A percentile compares a stretch with the other conserved stretches of the same genome.
Conservation (phyloP, 805 yeast species). For the Candida oleophila region DNA sequence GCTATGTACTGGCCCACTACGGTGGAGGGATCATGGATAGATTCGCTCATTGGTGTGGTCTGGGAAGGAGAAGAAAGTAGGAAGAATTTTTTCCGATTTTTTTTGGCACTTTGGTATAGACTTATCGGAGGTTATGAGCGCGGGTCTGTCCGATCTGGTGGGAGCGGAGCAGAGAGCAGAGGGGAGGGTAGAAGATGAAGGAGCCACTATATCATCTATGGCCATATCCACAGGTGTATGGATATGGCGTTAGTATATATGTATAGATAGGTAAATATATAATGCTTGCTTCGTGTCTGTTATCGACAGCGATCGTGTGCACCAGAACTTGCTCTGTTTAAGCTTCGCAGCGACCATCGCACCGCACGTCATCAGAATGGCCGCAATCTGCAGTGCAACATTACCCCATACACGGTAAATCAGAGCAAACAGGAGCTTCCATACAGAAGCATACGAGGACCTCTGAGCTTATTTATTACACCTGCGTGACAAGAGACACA, state of each 20-base stretch:
- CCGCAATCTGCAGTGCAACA: neutral
- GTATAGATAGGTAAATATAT: no score
- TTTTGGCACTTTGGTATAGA: neutral
- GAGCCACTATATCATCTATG: no score
- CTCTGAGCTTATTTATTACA: neutral
- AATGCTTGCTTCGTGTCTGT: no score
- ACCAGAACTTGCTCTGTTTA: no score
- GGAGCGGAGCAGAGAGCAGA: neutral
- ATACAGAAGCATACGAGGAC: neutral
- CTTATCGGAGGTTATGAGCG: neutral
- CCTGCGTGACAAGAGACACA: no score
- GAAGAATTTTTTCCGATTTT: no score
- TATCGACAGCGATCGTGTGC: no score
- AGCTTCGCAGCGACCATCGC: no score
- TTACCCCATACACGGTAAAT: neutral
- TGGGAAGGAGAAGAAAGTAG: neutral
- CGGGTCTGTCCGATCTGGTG: neutral
- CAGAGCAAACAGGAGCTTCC: no score
- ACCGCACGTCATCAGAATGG: no score
- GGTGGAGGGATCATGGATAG: slow-evolving; percentile 20
- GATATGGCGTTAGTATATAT: no score
- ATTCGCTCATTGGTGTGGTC: neutral
- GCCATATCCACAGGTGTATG: no score
- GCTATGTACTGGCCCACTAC: slow-evolving; percentile 39
- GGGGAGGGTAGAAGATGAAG: neutral